phyloP scores from a whole-genome alignment of 1,139 yeast genomes.

The Protomyces macrosporus region DNA sequence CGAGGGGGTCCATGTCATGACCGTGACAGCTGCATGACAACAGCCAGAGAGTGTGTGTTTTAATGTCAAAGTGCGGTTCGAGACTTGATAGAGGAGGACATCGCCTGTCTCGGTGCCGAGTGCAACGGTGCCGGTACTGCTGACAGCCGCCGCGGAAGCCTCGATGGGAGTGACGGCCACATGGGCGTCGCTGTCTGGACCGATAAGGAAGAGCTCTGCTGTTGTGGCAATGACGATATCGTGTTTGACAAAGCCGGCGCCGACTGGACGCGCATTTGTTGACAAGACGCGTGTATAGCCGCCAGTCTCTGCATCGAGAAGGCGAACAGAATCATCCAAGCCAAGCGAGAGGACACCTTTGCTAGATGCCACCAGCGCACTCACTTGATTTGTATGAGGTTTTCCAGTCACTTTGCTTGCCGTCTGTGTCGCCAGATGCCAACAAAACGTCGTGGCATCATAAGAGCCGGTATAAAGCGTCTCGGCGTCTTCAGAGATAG shows the following conservation, averaged over 20 bases:
- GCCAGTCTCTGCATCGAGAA: not conserved
- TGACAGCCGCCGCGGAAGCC: conserved; percentile 37
- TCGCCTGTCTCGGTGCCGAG: conserved; percentile 25
- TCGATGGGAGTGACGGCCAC: conserved; percentile 28
- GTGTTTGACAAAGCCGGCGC: conserved; percentile 50
- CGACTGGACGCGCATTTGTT: conserved; percentile 40
- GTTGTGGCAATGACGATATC: conserved; percentile 24
- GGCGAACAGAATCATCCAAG: conserved; percentile 75
- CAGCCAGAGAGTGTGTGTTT: not conserved
- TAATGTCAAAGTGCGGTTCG: not conserved
- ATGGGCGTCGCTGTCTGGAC: conserved; percentile 46
- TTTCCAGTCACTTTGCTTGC: conserved; percentile 42
- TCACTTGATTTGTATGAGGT: conserved; percentile 57
- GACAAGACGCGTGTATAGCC: conserved; percentile 35
- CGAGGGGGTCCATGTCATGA: conserved; percentile 65
- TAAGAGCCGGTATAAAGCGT: conserved; percentile 64
- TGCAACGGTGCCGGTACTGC: conserved; percentile 36
- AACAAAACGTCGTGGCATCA: conserved; percentile 67
- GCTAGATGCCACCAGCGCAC: conserved; percentile 40
- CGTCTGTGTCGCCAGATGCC: conserved; percentile 46
- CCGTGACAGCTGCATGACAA: conserved; percentile 50
- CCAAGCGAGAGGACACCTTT: conserved; percentile 53
- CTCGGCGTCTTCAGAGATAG: conserved; percentile 37
- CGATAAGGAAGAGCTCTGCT: conserved; percentile 39
- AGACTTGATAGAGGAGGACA: conserved; percentile 21